A percentile compares a stretch with the other conserved stretches of the same genome.
These are phyloP conservation scores for Tuber aestivum DNA, from an alignment of 495 filamentous ascomycete genomes.

Conservation along the genomic window DNA sequence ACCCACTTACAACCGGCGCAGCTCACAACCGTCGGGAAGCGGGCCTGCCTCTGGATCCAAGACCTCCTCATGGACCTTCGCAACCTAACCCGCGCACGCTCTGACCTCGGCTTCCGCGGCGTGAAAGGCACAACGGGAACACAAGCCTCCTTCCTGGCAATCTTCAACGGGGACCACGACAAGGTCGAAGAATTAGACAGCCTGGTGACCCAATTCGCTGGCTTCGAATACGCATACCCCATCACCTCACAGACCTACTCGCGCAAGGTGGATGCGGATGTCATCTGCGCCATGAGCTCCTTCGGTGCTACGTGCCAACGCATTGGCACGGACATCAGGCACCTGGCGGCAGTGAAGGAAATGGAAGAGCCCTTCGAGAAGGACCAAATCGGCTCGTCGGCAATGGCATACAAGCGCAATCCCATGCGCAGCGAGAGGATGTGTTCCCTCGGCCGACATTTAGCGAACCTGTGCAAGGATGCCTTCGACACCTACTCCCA, in stretches of 20 bases:
- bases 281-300: conserved; percentile 71
- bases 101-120: conserved; percentile 76
- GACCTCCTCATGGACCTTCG: conserved; percentile 82
- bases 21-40: conserved; percentile 76
- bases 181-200: conserved; percentile 75
- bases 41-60: conserved; percentile 77
- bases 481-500: conserved; percentile 69
- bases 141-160: conserved; percentile 72
- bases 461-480: conserved; percentile 60
- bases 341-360: conserved; percentile 72
- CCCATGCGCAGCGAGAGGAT: conserved; percentile 86
- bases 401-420: conserved; percentile 87
- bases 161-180: conserved; percentile 71
- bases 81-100: conserved; percentile 67
- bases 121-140: conserved; percentile 74
- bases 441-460: conserved; percentile 65
- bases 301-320: conserved; percentile 77
- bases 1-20: conserved; percentile 82
- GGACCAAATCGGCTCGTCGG: conserved; percentile 58
- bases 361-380: conserved; percentile 91
- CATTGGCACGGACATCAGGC: conserved; percentile 70
- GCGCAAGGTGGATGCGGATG: conserved; percentile 75
- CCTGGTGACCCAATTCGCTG: conserved; percentile 76
- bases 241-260: conserved; percentile 77
- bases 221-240: conserved; percentile 66